Conservation (phyloP, 768 basidiomycete genomes). For the Hypholoma fasciculare region DNA sequence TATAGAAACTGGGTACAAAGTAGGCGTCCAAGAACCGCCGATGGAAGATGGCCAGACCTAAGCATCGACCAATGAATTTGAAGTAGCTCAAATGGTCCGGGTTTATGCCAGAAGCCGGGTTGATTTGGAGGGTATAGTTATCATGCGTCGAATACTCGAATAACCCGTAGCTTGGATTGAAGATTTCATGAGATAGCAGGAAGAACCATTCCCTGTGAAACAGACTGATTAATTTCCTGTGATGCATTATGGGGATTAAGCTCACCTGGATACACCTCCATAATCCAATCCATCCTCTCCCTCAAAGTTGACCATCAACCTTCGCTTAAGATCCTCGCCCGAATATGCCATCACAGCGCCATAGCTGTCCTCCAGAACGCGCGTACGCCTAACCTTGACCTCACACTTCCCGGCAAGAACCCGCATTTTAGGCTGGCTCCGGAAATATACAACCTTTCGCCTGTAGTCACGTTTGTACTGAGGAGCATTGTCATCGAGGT, state of each 20-base stretch:
- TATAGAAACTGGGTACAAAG: constrained; percentile 80
- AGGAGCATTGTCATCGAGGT: constrained; percentile 86
- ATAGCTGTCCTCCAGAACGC: constrained; percentile 87
- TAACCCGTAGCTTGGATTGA: constrained; percentile 80
- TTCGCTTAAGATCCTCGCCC: constrained; percentile 68
- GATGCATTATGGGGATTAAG: background rate
- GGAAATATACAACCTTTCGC: constrained; percentile 90
- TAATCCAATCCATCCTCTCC: constrained; percentile 82
- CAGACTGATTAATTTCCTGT: background rate
- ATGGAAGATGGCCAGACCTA: constrained; percentile 80
- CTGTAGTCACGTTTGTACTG: constrained; percentile 95
- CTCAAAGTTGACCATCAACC: constrained; percentile 74
- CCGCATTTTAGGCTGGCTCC: constrained; percentile 85
- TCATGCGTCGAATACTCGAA: constrained; percentile 82
- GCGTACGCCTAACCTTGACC: constrained; percentile 76
- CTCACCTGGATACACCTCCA: constrained; percentile 72
- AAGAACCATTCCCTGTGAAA: constrained; percentile 79
- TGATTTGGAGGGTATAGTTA: constrained; percentile 81
- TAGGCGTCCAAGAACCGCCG: constrained; percentile 78
- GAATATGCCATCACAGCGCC: constrained; percentile 80
- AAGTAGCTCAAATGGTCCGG: constrained; percentile 80
- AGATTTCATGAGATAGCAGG: constrained; percentile 79
- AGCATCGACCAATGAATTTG: constrained; percentile 75
- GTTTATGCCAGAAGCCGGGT: constrained; percentile 73
- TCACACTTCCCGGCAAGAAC: constrained; percentile 81